Percentiles rank a stretch among this genome's conserved stretches.
These are phyloP conservation scores for Flaveria bidentis DNA, from an alignment of 129 eudicot genomes.

Conservation along the genomic window DNA sequence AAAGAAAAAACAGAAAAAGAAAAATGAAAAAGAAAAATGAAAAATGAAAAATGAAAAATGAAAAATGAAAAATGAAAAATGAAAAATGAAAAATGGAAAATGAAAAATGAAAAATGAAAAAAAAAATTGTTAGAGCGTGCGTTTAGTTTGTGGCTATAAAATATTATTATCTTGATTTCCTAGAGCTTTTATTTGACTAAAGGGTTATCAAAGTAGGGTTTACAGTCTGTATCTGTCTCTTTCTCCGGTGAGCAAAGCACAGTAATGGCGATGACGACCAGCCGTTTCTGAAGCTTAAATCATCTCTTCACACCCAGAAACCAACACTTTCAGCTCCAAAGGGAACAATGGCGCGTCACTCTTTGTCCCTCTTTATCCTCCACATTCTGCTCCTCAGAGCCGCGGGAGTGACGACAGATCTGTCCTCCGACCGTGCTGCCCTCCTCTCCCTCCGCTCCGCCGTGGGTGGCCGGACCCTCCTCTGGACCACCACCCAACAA, in stretches of 20 bases:
- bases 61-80: too few species aligned
- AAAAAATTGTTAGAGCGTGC: too few species aligned
- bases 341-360: background rate
- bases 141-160: too few species aligned
- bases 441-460: constrained; percentile 72
- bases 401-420: constrained; percentile 49
- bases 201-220: constrained; percentile 20
- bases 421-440: constrained; percentile 59
- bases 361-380: constrained; percentile 18
- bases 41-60: too few species aligned
- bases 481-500: constrained; percentile 54
- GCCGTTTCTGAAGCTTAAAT: background rate
- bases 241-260: constrained; percentile 15
- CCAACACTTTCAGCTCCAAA: background rate
- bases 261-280: background rate
- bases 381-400: constrained; percentile 24
- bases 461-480: constrained; percentile 77
- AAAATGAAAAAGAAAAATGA: too few species aligned
- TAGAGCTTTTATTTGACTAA: constrained; percentile 13
- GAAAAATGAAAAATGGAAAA: too few species aligned
- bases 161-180: too few species aligned
- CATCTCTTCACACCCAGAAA: background rate
- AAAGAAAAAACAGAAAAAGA: too few species aligned
- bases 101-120: too few species aligned
- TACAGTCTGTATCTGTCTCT: constrained; percentile 29